Percentiles rank a stretch among this genome's conserved stretches.
Evolutionary conservation across 108 stramenopile species (phyloP).

Genomic region (Fragilaria crotonensis): DNA sequence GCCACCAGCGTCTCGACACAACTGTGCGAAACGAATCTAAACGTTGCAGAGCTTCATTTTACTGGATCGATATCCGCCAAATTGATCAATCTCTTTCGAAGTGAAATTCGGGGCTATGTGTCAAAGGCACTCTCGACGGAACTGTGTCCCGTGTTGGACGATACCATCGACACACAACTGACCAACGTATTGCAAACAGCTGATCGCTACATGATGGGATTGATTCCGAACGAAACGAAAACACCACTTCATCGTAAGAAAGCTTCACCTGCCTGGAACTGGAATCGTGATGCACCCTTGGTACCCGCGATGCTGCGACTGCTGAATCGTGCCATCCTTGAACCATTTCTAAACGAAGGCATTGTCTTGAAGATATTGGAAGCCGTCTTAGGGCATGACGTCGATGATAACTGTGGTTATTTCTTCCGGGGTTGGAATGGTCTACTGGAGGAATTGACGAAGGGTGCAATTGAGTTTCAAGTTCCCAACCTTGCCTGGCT

Average conservation of each 20-base stretch:
- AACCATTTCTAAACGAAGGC: constrained; percentile 33
- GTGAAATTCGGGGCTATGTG: constrained; percentile 24
- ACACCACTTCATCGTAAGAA: background rate
- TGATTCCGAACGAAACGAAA: background rate
- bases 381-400: background rate
- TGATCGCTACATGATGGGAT: constrained; percentile 18
- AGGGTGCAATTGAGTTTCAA: constrained; percentile 10
- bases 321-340: constrained; percentile 22
- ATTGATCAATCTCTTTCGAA: constrained; percentile 54
- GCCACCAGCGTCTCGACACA: constrained; percentile 12
- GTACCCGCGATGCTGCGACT: constrained; percentile 14
- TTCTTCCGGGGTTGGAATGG: constrained; percentile 66
- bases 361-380: constrained; percentile 12
- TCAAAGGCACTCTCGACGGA: constrained; percentile 1
- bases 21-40: constrained; percentile 18
- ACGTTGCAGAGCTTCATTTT: constrained; percentile 39
- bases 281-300: constrained; percentile 33
- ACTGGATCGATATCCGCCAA: constrained; percentile 55
- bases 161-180: constrained; percentile 9
- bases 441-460: constrained; percentile 31
- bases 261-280: constrained; percentile 8
- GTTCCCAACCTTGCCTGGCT: constrained; percentile 24
- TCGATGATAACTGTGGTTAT: constrained; percentile 38
- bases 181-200: constrained; percentile 20
- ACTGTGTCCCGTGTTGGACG: background rate